phyloP scores from a whole-genome alignment of 805 yeast genomes.

The Kodamaea restingae region DNA sequence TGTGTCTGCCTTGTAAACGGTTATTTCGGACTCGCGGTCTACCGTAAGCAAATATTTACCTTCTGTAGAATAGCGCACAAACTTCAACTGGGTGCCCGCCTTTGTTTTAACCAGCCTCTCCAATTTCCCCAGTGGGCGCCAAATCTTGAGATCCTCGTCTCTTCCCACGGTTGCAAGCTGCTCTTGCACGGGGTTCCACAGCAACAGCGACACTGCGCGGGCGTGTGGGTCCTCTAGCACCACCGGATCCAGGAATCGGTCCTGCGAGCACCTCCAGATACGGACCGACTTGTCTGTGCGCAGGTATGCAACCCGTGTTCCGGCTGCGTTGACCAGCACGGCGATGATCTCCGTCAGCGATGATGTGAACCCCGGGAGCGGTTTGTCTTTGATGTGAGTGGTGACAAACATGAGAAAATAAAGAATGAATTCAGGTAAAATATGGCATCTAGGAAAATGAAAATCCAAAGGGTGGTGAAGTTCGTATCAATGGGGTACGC shows the following conservation, averaged over 20 bases:
- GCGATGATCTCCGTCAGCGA: constrained; percentile 30
- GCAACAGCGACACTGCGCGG: constrained; percentile 35
- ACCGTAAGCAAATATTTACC: constrained; percentile 45
- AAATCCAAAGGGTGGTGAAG: too few relatives aligned
- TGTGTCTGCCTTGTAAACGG: constrained; percentile 31
- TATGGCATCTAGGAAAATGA: too few relatives aligned
- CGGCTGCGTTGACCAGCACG: constrained; percentile 39
- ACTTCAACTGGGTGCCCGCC: constrained; percentile 11
- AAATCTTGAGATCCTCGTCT: constrained; percentile 43
- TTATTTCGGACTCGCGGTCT: constrained; percentile 36
- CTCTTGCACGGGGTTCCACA: constrained; percentile 49
- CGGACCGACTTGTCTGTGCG: constrained; percentile 43
- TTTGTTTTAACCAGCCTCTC: constrained; percentile 29
- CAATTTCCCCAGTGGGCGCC: constrained; percentile 41
- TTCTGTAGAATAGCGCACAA: constrained; percentile 40
- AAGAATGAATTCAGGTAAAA: not conserved
- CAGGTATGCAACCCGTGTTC: constrained; percentile 39
- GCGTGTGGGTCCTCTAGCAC: constrained; percentile 40
- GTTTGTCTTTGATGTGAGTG: constrained; percentile 11
- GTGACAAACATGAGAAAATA: not conserved
- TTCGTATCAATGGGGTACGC: too few relatives aligned
- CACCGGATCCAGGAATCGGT: constrained; percentile 32
- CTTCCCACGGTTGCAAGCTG: constrained; percentile 48
- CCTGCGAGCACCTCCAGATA: constrained; percentile 32
- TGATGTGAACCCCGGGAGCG: constrained; percentile 15